Conservation (phyloP, 2,329 filamentous ascomycete genomes). For the Zymoseptoria pseudotritici region DNA sequence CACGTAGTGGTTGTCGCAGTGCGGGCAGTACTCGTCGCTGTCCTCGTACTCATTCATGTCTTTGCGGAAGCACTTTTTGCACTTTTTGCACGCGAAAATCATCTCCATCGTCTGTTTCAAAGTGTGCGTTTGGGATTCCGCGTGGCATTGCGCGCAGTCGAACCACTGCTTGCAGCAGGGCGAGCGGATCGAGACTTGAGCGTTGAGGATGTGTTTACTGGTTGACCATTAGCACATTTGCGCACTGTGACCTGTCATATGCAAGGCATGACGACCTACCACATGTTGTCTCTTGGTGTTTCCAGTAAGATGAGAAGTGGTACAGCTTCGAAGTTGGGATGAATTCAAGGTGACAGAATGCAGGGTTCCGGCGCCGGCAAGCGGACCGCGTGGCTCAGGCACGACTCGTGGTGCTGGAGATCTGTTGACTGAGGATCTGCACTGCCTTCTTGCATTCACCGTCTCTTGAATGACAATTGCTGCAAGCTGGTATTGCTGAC, state of each 20-base stretch:
- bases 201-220: slow-evolving; percentile 97
- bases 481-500: not conserved
- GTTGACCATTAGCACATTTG: not conserved
- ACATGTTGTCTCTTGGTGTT: slow-evolving; percentile 20
- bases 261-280: slow-evolving; percentile 14
- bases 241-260: not conserved
- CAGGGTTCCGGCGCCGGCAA: not conserved
- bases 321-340: not conserved
- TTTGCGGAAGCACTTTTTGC: slow-evolving; percentile 96
- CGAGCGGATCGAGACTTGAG: slow-evolving; percentile 90
- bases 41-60: slow-evolving; percentile 89
- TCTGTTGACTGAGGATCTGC: not conserved
- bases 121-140: slow-evolving; percentile 66
- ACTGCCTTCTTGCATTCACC: not conserved
- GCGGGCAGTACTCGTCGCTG: slow-evolving; percentile 95
- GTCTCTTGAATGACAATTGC: not conserved
- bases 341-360: not conserved
- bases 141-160: slow-evolving; percentile 93
- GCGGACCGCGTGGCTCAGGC: not conserved
- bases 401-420: not conserved
- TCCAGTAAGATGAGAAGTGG: not conserved
- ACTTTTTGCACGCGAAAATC: slow-evolving; percentile 97
- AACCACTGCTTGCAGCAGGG: slow-evolving; percentile 98
- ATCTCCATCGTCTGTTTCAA: slow-evolving; percentile 73
- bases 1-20: slow-evolving; percentile 98